Base-by-base conservation (phyloP, 495 filamentous ascomycete genomes). In the Aspergillus cavernicola region DNA sequence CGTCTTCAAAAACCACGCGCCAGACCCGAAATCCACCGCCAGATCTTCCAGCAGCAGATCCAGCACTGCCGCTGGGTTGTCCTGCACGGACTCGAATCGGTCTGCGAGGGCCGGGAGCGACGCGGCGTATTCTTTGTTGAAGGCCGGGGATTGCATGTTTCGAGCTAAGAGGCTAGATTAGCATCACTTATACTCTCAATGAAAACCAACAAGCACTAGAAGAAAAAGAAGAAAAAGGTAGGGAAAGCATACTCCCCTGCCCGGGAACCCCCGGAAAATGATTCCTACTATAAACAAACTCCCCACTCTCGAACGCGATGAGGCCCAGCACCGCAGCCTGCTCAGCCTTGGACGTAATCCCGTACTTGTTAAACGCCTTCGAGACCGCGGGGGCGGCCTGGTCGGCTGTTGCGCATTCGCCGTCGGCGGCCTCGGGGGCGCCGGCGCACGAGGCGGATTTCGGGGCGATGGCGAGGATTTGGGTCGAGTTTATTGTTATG, bases 1-100 rank as follows among this genome's bases (percentile, higher is more conserved):
- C 2, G 75, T 85, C 5, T 65, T 80, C 35, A 89, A 55, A 61
- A 86, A 93, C 90, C 90, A 95, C 3, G 83, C 80, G 18, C 79
- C 90, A 24, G 77, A 81, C 2, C 78, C 87, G 66, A 91, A 95
- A 65, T 88, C 85, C 58, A 80, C 83, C 18, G 67, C 64, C 8
- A 79, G 63, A 57, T 89, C 77, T 0, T 64, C 59, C 19, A 73
- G 69, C 29, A 93, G 75, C 29, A 92, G 63, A 6, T 71, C 74
- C 13, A 87, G 74, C 8, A 90, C 63, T 0, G 65, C 72, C 46
- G 73, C 76, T 9, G 73, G 62, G 24, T 70, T 61, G 61, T 60
- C 48, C 15, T 61, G 46, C 20, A 79, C 69, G n/a, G 45, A 46
- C 0, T 63, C 26, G 4, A 81, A 51, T 38, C 76, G 49, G 31